Evolutionary conservation across 2,329 filamentous ascomycete species (phyloP), one percentile per base, ranked within the genome.

Genomic region (Alternaria gansuensis): DNA sequence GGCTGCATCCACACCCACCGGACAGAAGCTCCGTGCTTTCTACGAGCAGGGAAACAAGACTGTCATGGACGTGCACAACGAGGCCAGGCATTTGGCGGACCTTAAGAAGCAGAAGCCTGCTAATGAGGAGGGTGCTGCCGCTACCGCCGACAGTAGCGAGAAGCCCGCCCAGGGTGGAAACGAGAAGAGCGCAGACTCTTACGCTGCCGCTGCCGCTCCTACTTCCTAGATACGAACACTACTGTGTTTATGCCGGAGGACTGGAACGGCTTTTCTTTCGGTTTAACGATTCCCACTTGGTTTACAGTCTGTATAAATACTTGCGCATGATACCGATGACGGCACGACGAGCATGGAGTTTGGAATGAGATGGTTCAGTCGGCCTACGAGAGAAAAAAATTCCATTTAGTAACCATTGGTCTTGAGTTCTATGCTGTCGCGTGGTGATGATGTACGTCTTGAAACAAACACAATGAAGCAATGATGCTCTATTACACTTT

Each of bases 21-120:
- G 95, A 69, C 88, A 93, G 83, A 92, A 90, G 80, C 82, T 99
- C 61, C 90, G 91, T 68, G 83, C 89, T 63, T 99, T 99, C 82
- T 99, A 99, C 81, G 85, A 88, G 7, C 84, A 92, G 68, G 87
- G 91, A 64, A 88, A 90, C 77, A 92, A 92, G 82, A 93, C 98
- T 80, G 93, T 97, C 31, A 85, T 92, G 71, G 95, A 99, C 76
- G 95, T 99, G 45, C 95, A 99, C 81, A 85, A 84, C 63, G 95
- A 99, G 84, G 95, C 95, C 31, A 86, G 90, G 64, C 88, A 95
- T 68, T 84, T 99, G 54, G 94, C 94, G 49, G 88, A 96, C 66
- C 79, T 99, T 67, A 97, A 97, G 89, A 85, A 87, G 62, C 60
- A 58, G 48, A 65, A 67, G 57, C 60, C 68, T 23, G 64, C 59